phyloP scores from a whole-genome alignment of 2,329 filamentous ascomycete species.

The Penicillium oxalicum region DNA sequence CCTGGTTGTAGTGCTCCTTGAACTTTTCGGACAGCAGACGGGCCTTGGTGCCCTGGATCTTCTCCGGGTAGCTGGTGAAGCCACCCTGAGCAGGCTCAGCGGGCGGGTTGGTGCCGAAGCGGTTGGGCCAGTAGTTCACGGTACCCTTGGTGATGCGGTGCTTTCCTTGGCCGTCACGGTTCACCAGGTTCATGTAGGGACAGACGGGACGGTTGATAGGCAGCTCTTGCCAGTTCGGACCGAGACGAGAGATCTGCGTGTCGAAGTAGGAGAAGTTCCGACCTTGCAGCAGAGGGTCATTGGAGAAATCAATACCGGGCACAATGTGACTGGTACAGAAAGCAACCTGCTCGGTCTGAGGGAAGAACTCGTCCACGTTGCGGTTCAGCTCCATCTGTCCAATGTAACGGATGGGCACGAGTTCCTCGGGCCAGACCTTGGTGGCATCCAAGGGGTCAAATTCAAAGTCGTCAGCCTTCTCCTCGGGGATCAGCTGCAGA shows the following conservation, averaged over 20 bases:
- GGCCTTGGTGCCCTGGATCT: slow-evolving; percentile 63
- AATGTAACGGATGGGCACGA: slow-evolving; percentile 68
- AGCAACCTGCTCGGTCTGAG: slow-evolving; percentile 74
- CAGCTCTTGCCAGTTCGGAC: slow-evolving; percentile 69
- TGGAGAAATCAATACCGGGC: slow-evolving; percentile 69
- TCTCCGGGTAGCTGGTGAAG: slow-evolving; percentile 62
- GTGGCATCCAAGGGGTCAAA: slow-evolving; percentile 82
- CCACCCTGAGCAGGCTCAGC: slow-evolving; percentile 57
- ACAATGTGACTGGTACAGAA: slow-evolving; percentile 78
- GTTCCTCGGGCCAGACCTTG: slow-evolving; percentile 77
- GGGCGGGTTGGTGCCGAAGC: slow-evolving; percentile 58
- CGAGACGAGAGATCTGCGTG: slow-evolving; percentile 59
- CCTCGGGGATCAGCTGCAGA: slow-evolving; percentile 70
- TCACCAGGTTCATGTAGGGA: slow-evolving; percentile 68
- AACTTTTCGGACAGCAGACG: slow-evolving; percentile 46
- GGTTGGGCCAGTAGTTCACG: slow-evolving; percentile 76
- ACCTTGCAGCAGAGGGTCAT: slow-evolving; percentile 68
- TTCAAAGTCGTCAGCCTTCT: slow-evolving; percentile 68
- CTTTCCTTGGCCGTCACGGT: slow-evolving; percentile 66
- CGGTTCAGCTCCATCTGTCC: slow-evolving; percentile 73
- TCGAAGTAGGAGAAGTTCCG: slow-evolving; percentile 59
- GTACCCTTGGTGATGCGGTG: slow-evolving; percentile 68
- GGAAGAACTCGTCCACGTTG: slow-evolving; percentile 75
- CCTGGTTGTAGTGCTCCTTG: slow-evolving; percentile 36
- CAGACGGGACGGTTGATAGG: slow-evolving; percentile 72